These are phyloP conservation scores for Clonostachys byssicola DNA, from an alignment of 2,329 filamentous ascomycete species.

Conservation along the genomic window DNA sequence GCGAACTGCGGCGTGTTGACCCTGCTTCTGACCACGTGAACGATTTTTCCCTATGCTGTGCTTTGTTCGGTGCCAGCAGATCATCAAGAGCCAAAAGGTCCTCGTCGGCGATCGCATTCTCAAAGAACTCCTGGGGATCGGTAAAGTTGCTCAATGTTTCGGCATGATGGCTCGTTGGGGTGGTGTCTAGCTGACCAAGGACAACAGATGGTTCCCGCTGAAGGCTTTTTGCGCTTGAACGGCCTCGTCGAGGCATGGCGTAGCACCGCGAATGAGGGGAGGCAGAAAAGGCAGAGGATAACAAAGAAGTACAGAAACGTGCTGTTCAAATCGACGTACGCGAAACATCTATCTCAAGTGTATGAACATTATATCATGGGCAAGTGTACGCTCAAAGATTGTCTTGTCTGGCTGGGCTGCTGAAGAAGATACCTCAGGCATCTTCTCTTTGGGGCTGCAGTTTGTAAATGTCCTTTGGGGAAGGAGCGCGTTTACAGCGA, in stretches of 20 bases:
- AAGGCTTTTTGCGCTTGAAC: conserved; percentile 3
- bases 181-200: conserved; percentile 25
- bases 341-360: too few species aligned
- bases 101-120: conserved; percentile 14
- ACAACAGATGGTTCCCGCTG: conserved; percentile 6
- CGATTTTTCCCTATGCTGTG: background rate
- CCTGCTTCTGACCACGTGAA: conserved; percentile 21
- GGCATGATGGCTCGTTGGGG: conserved; percentile 18
- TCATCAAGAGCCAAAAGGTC: conserved; percentile 13
- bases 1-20: conserved; percentile 22
- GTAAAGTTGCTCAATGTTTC: conserved; percentile 2
- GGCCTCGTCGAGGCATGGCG: background rate
- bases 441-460: too few species aligned
- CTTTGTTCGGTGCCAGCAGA: conserved; percentile 3
- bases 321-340: too few species aligned
- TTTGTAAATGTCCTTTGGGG: too few species aligned
- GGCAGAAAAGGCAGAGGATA: too few species aligned
- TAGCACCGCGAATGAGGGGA: background rate
- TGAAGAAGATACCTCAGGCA: too few species aligned
- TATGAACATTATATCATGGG: too few species aligned
- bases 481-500: too few species aligned
- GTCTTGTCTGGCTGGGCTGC: too few species aligned
- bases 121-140: conserved; percentile 6
- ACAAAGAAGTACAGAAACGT: too few species aligned
- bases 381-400: too few species aligned